Base-by-base conservation (phyloP, 2,329 filamentous ascomycete genomes). In the Trichophyton benhamiae region DNA sequence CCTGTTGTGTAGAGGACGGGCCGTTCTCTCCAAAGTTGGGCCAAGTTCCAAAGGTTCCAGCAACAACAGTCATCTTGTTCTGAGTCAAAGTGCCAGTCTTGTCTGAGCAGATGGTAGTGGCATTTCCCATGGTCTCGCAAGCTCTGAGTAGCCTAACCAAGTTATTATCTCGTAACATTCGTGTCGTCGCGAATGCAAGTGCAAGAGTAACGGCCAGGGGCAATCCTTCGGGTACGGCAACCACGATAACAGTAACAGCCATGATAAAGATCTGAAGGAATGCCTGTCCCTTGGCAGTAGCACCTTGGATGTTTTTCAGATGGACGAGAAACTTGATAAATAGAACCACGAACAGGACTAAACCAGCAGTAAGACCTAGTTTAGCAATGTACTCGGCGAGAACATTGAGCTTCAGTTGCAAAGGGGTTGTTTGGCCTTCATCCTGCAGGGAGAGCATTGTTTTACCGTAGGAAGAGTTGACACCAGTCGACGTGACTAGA, bases 361-460 rank as follows among this genome's bases (percentile, higher is more conserved):
- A 75, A 60, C 87, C 88, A 55, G 88, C 85, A 63, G 82, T 83
- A 66, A 86, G 83, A 74, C 86, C 86, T 48, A 88, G 79, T 69
- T 88, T 88, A n/a, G 86, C 86, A 67, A 92, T 90, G 68, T 90
- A 87, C 67, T 89, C 88, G 5, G 88, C 89, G 17, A 92, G 78
- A 3, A 84, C 79, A 66, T 91, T 90, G 62, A 92, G 77, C 72
- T 91, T 91, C 2, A 82, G 85, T 71, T 92, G 89, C 6, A 92
- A 73, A 2, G 88, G 89, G 0, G 88, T 92, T 25, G 88, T 87
- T 69, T 91, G 85, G 61, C 85, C 84, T 64, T 89, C 86, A 66
- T 89, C 87, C 64, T 87, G 84, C 9, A 92, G 76, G 42, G 87
- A 88, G 82, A 91, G 87, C 76, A 91, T 82, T 2, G 85, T 90